These are phyloP conservation scores for Neofusicoccum parvum DNA, from an alignment of 2,329 filamentous ascomycete species.

Conservation along the genomic window DNA sequence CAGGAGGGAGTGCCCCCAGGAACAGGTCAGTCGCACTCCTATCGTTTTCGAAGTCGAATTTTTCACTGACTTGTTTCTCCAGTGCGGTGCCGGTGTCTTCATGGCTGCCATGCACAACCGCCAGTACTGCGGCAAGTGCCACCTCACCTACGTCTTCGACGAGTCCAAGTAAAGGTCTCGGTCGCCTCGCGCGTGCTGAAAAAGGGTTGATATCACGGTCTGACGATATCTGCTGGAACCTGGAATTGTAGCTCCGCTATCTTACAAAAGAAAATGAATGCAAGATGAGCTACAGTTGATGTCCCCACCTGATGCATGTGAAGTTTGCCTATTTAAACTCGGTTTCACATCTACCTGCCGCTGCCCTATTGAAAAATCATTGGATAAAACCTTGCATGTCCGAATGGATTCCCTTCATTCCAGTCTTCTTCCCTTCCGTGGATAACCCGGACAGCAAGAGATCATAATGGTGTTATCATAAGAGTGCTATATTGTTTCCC, in stretches of 20 bases:
- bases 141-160: slow-evolving; percentile 72
- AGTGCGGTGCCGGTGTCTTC: slow-evolving; percentile 99
- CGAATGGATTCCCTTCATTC: neutral
- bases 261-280: neutral
- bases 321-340: neutral
- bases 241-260: slow-evolving; percentile 11
- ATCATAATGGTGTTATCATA: neutral
- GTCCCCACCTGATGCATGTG: neutral
- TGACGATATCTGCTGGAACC: slow-evolving; percentile 15
- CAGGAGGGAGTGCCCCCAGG: slow-evolving; percentile 87
- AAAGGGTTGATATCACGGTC: slow-evolving; percentile 12
- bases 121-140: slow-evolving; percentile 86
- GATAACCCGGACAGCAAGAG: neutral
- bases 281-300: neutral
- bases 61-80: slow-evolving; percentile 17
- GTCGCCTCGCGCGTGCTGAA: neutral
- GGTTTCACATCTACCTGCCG: too few relatives aligned
- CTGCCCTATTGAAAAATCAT: neutral
- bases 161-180: slow-evolving; percentile 56
- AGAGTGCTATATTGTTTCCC: neutral
- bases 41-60: neutral
- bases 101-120: slow-evolving; percentile 99
- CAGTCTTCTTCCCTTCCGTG: too few relatives aligned
- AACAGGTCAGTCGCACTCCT: slow-evolving; percentile 73
- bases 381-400: neutral